phyloP scores from a whole-genome alignment of 305 asterid genomes.

The Andrographis paniculata region DNA sequence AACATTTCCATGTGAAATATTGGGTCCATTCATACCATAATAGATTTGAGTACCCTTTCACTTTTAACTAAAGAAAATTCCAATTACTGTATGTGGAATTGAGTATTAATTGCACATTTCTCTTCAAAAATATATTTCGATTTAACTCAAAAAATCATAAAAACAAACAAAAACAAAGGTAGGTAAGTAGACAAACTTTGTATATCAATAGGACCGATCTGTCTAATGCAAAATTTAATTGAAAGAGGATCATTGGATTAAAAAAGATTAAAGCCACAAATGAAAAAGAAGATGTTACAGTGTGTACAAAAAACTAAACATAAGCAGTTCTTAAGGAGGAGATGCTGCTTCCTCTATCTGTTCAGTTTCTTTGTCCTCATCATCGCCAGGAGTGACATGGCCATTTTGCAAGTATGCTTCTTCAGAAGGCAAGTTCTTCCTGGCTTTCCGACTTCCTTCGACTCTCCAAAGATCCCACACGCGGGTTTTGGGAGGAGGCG shows the following conservation, averaged over 20 bases:
- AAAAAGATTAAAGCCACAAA: background rate
- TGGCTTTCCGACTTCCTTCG: conserved; percentile 48
- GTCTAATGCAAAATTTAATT: background rate
- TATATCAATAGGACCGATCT: too few species aligned
- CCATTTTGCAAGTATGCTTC: conserved; percentile 40
- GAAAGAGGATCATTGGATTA: too few species aligned
- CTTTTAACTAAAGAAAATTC: too few species aligned
- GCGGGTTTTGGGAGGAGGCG: conserved; percentile 65
- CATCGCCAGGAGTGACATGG: conserved; percentile 17
- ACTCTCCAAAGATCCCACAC: conserved; percentile 60
- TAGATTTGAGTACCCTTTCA: too few species aligned
- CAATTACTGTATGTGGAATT: too few species aligned
- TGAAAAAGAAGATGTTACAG: conserved; percentile 1
- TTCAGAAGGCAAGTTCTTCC: conserved; percentile 59
- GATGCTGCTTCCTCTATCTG: conserved; percentile 42
- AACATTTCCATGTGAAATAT: too few species aligned
- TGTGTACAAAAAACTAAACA: conserved; percentile 1
- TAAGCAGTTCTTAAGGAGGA: conserved; percentile 21
- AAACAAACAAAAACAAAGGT: too few species aligned
- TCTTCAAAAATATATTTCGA: too few species aligned
- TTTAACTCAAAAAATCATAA: too few species aligned
- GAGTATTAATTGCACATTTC: too few species aligned
- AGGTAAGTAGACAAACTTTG: too few species aligned
- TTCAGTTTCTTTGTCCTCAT: conserved; percentile 25
- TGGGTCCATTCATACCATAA: too few species aligned